Conservation (phyloP, 495 filamentous ascomycete species). For the Tuber melanosporum region DNA sequence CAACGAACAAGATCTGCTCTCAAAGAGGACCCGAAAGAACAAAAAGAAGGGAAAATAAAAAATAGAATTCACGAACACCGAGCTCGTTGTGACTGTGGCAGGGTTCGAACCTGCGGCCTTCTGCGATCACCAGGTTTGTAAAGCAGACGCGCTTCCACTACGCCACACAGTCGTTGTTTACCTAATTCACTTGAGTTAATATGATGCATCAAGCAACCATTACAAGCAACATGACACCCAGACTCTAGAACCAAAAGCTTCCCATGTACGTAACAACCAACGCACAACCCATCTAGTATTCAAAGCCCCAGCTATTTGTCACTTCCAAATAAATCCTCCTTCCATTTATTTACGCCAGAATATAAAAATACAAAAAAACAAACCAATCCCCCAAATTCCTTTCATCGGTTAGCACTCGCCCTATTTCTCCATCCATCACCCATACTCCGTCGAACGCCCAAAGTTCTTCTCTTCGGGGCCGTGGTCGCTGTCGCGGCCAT, state of each 20-base stretch:
- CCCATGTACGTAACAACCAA: background rate
- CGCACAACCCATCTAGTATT: background rate
- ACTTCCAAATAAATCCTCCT: background rate
- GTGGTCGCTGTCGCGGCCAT: background rate
- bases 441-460: constrained; percentile 45
- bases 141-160: constrained; percentile 40
- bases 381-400: background rate
- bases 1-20: background rate
- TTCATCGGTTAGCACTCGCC: constrained; percentile 20
- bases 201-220: background rate
- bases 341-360: constrained; percentile 9
- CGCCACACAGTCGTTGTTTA: constrained; percentile 34
- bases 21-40: no score
- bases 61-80: background rate
- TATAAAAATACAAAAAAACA: constrained; percentile 8
- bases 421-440: constrained; percentile 43
- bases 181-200: background rate
- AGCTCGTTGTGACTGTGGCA: constrained; percentile 28
- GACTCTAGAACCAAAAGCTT: background rate
- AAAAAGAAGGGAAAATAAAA: background rate
- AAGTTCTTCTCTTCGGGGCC: constrained; percentile 32
- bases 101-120: constrained; percentile 40
- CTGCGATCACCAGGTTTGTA: constrained; percentile 22
- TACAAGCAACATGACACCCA: background rate
- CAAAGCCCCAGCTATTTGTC: background rate